These are phyloP conservation scores for Mucor sp. DNA, from an alignment of 371 early-diverging fungal genomes.

Conservation along the genomic window DNA sequence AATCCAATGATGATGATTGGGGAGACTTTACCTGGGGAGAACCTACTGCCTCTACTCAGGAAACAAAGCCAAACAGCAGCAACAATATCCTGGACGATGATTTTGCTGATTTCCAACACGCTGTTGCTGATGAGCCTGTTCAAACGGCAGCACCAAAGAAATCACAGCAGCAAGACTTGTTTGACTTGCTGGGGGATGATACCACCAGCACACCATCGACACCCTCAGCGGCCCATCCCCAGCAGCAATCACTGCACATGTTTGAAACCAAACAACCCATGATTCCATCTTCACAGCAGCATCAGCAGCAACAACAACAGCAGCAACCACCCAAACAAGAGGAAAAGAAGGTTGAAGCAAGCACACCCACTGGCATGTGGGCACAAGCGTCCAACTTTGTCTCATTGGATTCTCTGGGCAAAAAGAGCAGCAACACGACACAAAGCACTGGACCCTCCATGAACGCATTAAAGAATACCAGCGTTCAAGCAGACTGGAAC, in stretches of 20 bases:
- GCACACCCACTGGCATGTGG: slow-evolving; percentile 47
- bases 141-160: slow-evolving; percentile 7
- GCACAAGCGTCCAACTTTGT: slow-evolving; percentile 60
- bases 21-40: slow-evolving; percentile 51
- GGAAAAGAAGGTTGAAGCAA: background rate
- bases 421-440: slow-evolving; percentile 34
- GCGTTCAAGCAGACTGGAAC: slow-evolving; percentile 43
- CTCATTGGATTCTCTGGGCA: slow-evolving; percentile 60
- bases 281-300: slow-evolving; percentile 22
- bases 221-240: slow-evolving; percentile 4
- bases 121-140: slow-evolving; percentile 31
- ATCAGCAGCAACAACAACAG: slow-evolving; percentile 7
- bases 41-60: slow-evolving; percentile 9
- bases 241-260: background rate
- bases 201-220: background rate
- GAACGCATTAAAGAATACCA: slow-evolving; percentile 57
- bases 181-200: slow-evolving; percentile 48
- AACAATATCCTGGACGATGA: slow-evolving; percentile 37
- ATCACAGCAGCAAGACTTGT: slow-evolving; percentile 31
- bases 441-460: slow-evolving; percentile 53
- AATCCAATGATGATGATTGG: slow-evolving; percentile 52
- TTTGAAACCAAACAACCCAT: slow-evolving; percentile 13
- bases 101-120: slow-evolving; percentile 68
- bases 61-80: background rate
- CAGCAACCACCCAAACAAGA: slow-evolving; percentile 8